Evolutionary conservation across 2,329 filamentous ascomycete species (phyloP).

Genomic region (Pseudogymnoascus sp.): DNA sequence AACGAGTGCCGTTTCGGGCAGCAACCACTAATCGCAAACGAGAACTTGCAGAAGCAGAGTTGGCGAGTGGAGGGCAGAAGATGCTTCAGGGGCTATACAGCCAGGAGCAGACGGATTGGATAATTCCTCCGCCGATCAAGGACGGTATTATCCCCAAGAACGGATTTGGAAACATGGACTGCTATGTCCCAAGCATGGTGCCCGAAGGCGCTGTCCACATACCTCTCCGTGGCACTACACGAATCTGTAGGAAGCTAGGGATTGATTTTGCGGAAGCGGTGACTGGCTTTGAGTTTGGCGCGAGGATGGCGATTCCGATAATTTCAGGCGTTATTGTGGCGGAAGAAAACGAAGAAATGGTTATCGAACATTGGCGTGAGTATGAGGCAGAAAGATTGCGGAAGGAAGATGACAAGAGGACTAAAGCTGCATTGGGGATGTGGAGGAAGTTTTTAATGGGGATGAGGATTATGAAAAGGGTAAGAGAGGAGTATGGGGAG

Average conservation of each 20-base stretch:
- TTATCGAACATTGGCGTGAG: slow-evolving; percentile 72
- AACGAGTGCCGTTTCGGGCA: slow-evolving; percentile 81
- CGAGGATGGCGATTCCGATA: slow-evolving; percentile 87
- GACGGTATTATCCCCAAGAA: slow-evolving; percentile 90
- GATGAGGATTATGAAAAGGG: slow-evolving; percentile 70
- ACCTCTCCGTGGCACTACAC: slow-evolving; percentile 66
- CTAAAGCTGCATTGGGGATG: slow-evolving; percentile 62
- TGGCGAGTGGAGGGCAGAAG: slow-evolving; percentile 67
- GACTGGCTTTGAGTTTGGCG: slow-evolving; percentile 92
- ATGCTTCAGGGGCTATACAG: slow-evolving; percentile 81
- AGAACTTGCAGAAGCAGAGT: slow-evolving; percentile 80
- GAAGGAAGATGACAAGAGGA: slow-evolving; percentile 77
- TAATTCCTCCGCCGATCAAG: slow-evolving; percentile 79
- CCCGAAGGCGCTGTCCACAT: slow-evolving; percentile 78
- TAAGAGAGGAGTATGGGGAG: slow-evolving; percentile 68
- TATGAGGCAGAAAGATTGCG: slow-evolving; percentile 68
- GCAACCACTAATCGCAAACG: slow-evolving; percentile 81
- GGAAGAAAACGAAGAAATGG: slow-evolving; percentile 63
- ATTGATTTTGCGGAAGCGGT: slow-evolving; percentile 93
- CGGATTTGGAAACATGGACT: slow-evolving; percentile 90
- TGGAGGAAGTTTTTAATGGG: slow-evolving; percentile 90
- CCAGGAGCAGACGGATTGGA: slow-evolving; percentile 84
- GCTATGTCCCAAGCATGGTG: slow-evolving; percentile 91
- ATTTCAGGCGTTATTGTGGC: slow-evolving; percentile 87
- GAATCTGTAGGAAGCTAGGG: slow-evolving; percentile 73